Conservation (phyloP, 495 filamentous ascomycete species). For the Poronia punctata region DNA sequence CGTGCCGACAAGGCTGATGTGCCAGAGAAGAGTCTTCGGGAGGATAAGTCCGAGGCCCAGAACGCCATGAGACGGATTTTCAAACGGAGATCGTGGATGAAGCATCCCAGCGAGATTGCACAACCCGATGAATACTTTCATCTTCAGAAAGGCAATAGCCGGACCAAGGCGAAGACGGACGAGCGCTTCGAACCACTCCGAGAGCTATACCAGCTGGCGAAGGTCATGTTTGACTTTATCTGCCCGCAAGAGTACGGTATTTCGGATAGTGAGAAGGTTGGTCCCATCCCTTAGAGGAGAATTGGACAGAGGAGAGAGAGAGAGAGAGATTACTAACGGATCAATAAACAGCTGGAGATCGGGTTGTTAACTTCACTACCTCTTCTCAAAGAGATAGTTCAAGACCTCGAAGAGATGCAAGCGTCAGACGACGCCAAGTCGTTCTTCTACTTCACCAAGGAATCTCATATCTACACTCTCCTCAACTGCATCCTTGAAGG, state of each 20-base stretch:
- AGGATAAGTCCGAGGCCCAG: slow-evolving; percentile 22
- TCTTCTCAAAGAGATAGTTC: slow-evolving; percentile 89
- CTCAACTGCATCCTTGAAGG: slow-evolving; percentile 97
- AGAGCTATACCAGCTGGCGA: slow-evolving; percentile 86
- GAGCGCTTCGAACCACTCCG: slow-evolving; percentile 77
- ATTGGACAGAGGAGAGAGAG: too few species aligned
- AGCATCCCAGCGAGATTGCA: slow-evolving; percentile 34
- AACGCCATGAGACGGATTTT: slow-evolving; percentile 46
- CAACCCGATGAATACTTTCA: slow-evolving; percentile 73
- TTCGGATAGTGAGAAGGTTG: slow-evolving; percentile 74
- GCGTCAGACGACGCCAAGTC: slow-evolving; percentile 87
- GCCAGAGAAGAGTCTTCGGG: slow-evolving; percentile 14
- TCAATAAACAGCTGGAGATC: slow-evolving; percentile 63
- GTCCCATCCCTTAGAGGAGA: slow-evolving; percentile 3
- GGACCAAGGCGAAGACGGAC: slow-evolving; percentile 77
- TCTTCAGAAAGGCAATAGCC: slow-evolving; percentile 67
- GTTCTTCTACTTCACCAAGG: slow-evolving; percentile 98
- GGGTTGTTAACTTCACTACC: slow-evolving; percentile 89
- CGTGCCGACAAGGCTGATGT: slow-evolving; percentile 22
- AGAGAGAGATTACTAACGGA: not conserved
- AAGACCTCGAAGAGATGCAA: slow-evolving; percentile 95
- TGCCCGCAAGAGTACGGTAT: slow-evolving; percentile 98
- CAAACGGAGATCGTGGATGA: slow-evolving; percentile 44
- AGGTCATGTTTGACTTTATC: slow-evolving; percentile 96
- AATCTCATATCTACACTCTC: slow-evolving; percentile 96